Conservation (phyloP, 257 asterid species). For the Hygrophila difformis region DNA sequence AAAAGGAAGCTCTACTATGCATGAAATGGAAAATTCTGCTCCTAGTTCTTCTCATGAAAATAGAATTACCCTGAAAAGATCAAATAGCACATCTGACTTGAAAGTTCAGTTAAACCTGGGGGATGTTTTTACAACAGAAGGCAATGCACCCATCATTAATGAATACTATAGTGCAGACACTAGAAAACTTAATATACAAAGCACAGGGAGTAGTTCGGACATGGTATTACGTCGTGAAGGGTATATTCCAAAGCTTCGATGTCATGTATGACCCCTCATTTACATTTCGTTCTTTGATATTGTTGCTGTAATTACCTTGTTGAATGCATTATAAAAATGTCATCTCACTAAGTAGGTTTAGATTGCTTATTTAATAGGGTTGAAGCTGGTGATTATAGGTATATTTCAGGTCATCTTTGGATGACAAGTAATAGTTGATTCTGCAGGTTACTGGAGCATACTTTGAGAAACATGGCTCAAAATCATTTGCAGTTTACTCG, state of each 20-base stretch:
- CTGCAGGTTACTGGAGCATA: slow-evolving; percentile 89
- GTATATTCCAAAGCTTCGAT: slow-evolving; percentile 58
- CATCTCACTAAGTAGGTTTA: too few species aligned
- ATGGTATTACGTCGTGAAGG: slow-evolving; percentile 51
- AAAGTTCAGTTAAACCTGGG: slow-evolving; percentile 33
- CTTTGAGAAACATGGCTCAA: slow-evolving; percentile 91
- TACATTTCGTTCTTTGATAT: slow-evolving; percentile 13
- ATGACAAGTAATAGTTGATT: slow-evolving; percentile 22
- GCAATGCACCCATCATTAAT: slow-evolving; percentile 47
- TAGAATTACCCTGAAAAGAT: slow-evolving; percentile 61
- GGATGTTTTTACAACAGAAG: slow-evolving; percentile 31
- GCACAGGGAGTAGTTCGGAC: slow-evolving; percentile 51
- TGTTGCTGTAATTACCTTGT: slow-evolving; percentile 6
- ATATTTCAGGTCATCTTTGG: slow-evolving; percentile 10
- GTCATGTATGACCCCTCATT: slow-evolving; percentile 54
- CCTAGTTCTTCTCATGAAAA: slow-evolving; percentile 29
- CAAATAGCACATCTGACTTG: slow-evolving; percentile 85
- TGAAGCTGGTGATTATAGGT: too few species aligned
- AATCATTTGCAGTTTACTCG: slow-evolving; percentile 91
- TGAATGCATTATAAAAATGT: too few species aligned
- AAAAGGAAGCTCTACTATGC: slow-evolving; percentile 23
- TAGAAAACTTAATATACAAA: slow-evolving; percentile 30
- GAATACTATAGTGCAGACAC: slow-evolving; percentile 62
- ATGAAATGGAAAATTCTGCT: slow-evolving; percentile 32
- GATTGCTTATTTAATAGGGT: too few species aligned